Evolutionary conservation across 768 basidiomycete species (phyloP).

Genomic region (Lyophyllum decastes): DNA sequence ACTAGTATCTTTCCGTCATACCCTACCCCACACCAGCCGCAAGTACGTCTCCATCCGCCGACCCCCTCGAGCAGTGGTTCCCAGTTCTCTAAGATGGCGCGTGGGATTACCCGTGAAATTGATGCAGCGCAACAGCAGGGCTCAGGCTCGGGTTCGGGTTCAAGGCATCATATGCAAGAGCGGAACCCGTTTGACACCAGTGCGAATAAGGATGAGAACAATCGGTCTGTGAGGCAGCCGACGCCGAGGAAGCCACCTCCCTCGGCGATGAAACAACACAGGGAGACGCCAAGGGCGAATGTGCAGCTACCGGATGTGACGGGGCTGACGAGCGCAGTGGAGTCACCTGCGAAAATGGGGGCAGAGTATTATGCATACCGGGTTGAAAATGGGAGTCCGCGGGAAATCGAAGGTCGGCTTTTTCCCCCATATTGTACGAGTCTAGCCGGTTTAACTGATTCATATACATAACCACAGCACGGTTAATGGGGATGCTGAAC

Average conservation of each 20-base stretch:
- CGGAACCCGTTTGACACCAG: constrained; percentile 37
- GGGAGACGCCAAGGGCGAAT: constrained; percentile 32
- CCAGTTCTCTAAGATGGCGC: constrained; percentile 61
- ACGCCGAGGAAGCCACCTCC: constrained; percentile 11
- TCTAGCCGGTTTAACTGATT: too few species aligned
- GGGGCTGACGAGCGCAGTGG: constrained; percentile 76
- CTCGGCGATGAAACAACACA: constrained; percentile 17
- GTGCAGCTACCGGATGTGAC: constrained; percentile 82
- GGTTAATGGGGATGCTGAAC: constrained; percentile 60
- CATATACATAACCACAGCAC: constrained; percentile 40
- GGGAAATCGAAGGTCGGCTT: constrained; percentile 66
- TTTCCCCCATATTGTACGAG: background rate
- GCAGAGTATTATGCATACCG: constrained; percentile 52
- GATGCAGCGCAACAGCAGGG: constrained; percentile 25
- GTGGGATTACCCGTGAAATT: constrained; percentile 57
- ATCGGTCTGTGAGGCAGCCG: constrained; percentile 29
- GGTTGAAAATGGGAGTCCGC: constrained; percentile 40
- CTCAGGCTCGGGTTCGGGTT: constrained; percentile 5
- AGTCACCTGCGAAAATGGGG: constrained; percentile 65
- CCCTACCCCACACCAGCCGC: constrained; percentile 36
- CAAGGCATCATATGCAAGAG: constrained; percentile 1
- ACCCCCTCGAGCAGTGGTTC: constrained; percentile 59
- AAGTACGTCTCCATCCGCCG: constrained; percentile 57
- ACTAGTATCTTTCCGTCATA: constrained; percentile 26
- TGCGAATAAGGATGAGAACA: background rate